Base-by-base conservation (phyloP, 2,329 filamentous ascomycete species). In the Monilinia fructicola region DNA sequence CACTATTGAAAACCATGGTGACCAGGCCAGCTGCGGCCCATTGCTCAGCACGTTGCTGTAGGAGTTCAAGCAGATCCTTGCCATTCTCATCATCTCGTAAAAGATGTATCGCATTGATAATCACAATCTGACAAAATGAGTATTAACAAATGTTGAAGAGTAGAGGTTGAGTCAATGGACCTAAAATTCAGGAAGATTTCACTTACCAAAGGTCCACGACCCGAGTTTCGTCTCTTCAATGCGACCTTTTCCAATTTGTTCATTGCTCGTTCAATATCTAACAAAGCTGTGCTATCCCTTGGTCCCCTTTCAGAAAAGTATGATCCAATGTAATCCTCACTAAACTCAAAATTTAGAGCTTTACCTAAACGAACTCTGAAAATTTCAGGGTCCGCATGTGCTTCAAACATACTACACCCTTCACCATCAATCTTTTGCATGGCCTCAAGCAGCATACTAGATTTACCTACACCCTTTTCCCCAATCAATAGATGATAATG, bases 191-290 rank as follows among this genome's bases (percentile, higher is more conserved):
- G 7, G 2, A 35, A 23, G 52, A 23, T 3, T 2, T 40, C 23
- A 14, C 54, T 44, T n/a, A 99, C 84, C 6, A 99, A 81, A 1
- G 95, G 95, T 68, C 84, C 83, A 11, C 85, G 84, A 1, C 74
- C 78, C 67, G 77, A 80, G 42, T 83, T 81, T 54, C 93, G 83
- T 62, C 90, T 85, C 72, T 82, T 83, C 67, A 99, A 80, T 0
- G 95, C 95, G 10, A 98, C 92, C 78, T 99, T 99, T 76, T 99
- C 95, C 14, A 99, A 81, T 79, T 99, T 99, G 83, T 99, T 99
- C 77, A 99, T 89, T 0, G 95, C 95, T 38, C 95, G 87, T 77
- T 99, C 95, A 69, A 99, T 97, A 76, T 99, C 95, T 1, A 99
- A 83, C 44, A 99, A 81, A 5, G 95, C 93, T 0, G 92, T 96